These are phyloP conservation scores for Ogataea paraovalis DNA, from an alignment of 805 yeast species.

Conservation along the genomic window DNA sequence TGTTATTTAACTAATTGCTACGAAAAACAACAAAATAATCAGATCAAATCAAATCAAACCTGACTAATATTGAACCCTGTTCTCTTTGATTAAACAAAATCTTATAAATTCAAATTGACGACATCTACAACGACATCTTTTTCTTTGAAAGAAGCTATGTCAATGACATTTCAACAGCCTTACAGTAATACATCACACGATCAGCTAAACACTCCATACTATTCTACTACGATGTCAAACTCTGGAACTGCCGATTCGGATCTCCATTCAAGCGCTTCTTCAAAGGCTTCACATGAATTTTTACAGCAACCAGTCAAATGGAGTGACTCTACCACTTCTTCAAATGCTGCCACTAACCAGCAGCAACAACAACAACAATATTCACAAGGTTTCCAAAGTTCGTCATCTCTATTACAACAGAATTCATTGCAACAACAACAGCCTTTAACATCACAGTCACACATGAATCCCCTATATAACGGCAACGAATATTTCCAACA, in stretches of 20 bases:
- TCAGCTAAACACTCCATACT: constrained; percentile 4
- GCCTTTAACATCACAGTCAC: background rate
- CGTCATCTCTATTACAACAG: background rate
- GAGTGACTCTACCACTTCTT: background rate
- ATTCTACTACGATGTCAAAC: background rate
- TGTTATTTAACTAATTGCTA: background rate
- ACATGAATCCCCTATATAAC: background rate
- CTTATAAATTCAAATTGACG: background rate
- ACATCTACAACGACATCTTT: background rate
- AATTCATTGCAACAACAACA: constrained; percentile 1
- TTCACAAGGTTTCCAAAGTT: background rate
- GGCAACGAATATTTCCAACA: background rate
- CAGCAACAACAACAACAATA: background rate
- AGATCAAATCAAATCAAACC: background rate
- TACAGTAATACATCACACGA: constrained; percentile 5
- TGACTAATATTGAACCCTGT: too few relatives aligned
- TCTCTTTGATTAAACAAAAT: too few relatives aligned
- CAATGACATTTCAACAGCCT: constrained; percentile 16
- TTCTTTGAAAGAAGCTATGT: constrained; percentile 1
- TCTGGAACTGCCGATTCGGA: background rate
- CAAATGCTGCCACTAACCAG: background rate
- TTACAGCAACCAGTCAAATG: background rate
- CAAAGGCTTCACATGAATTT: background rate
- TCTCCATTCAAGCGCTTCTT: background rate
- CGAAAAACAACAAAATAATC: background rate